These are phyloP conservation scores for Leishmania major DNA, from an alignment of 208 protist genomes.

Conservation along the genomic window DNA sequence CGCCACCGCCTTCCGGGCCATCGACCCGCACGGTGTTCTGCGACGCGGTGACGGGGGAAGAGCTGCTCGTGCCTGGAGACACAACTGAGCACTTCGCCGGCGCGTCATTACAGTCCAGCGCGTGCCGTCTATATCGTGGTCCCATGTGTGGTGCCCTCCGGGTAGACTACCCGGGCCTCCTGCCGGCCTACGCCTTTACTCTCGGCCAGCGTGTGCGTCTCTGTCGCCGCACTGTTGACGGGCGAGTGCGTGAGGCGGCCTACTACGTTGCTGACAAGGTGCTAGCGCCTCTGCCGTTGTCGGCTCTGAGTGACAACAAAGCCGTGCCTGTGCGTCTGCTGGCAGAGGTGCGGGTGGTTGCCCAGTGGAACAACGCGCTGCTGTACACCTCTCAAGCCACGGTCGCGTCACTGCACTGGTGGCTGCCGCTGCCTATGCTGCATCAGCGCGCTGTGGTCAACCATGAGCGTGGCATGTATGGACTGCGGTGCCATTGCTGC, in stretches of 20 bases:
- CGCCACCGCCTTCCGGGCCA: conserved; percentile 8
- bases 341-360: conserved; percentile 60
- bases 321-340: conserved; percentile 31
- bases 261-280: conserved; percentile 74
- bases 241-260: conserved; percentile 1
- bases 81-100: background rate
- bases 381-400: conserved; percentile 28
- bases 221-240: background rate
- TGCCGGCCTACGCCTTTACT: conserved; percentile 74
- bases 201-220: conserved; percentile 67
- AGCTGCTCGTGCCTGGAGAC: background rate
- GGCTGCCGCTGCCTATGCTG: conserved; percentile 8
- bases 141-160: background rate
- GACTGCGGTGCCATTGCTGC: conserved; percentile 45
- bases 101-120: background rate
- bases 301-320: background rate
- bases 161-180: conserved; percentile 26
- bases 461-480: conserved; percentile 1
- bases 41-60: conserved; percentile 36
- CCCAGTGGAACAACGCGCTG: conserved; percentile 55
- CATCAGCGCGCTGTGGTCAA: background rate
- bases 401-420: conserved; percentile 18
- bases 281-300: conserved; percentile 19
- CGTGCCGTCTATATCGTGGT: background rate
- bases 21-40: conserved; percentile 43